Conservation (phyloP, 176 grass and related monocot genomes). For the Thinopyrum elongatum region DNA sequence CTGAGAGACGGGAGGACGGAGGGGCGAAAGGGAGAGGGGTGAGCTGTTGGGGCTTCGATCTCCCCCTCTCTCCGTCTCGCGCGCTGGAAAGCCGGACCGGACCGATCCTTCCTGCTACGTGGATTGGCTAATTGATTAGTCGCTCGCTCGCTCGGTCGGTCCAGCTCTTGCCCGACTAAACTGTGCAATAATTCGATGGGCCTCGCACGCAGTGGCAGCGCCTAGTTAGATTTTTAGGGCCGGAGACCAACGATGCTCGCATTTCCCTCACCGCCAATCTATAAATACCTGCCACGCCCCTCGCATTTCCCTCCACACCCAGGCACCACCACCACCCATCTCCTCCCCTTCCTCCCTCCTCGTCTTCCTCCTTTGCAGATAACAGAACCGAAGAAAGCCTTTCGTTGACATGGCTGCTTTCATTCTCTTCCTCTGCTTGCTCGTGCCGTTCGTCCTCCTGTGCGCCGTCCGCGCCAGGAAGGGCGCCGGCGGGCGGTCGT, state of each 20-base stretch:
- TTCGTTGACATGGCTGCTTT: conserved; percentile 28
- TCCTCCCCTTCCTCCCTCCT: neutral
- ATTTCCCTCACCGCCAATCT: conserved; percentile 28
- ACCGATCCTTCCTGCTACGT: too few species aligned
- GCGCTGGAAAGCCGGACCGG: neutral
- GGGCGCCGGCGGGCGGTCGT: neutral
- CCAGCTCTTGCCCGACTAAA: neutral
- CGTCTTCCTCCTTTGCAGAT: neutral
- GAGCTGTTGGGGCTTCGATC: conserved; percentile 19
- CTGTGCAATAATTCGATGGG: conserved; percentile 21
- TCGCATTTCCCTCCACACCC: conserved; percentile 27
- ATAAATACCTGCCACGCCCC: conserved; percentile 52
- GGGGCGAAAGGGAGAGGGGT: conserved; percentile 34
- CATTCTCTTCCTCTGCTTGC: conserved; percentile 39
- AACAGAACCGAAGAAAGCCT: neutral
- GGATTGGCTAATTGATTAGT: conserved; percentile 15
- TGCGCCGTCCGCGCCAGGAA: conserved; percentile 11
- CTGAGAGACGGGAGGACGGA: neutral
- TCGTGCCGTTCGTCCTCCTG: conserved; percentile 27
- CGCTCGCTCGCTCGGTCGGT: neutral
- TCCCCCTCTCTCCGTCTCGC: neutral
- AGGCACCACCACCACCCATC: conserved; percentile 8
- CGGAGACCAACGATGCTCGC: neutral
- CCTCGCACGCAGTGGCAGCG: neutral
- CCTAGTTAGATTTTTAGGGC: conserved; percentile 25